Conservation (phyloP, 2,329 filamentous ascomycete species). For the Aspergillus udagawae region DNA sequence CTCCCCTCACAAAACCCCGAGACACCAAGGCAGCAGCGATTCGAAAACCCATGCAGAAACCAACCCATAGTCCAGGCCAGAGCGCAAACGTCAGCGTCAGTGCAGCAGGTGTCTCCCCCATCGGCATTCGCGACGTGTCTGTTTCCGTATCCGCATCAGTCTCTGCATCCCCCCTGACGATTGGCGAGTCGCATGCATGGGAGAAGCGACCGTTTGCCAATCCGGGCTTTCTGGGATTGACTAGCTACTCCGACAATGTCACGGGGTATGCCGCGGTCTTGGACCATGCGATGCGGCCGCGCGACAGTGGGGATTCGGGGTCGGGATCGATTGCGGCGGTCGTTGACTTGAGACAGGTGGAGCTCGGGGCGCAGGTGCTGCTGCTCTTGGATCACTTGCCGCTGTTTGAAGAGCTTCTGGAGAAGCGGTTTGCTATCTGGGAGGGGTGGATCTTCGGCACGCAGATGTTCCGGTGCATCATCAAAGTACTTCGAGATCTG, state of each 20-base stretch:
- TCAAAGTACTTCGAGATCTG: neutral
- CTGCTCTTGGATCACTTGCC: slow-evolving; percentile 6
- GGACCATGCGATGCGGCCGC: neutral
- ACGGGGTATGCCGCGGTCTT: slow-evolving; percentile 5
- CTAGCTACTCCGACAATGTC: slow-evolving; percentile 17
- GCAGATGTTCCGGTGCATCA: neutral
- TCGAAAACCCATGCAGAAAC: neutral
- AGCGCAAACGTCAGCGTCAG: neutral
- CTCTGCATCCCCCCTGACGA: neutral
- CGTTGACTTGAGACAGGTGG: slow-evolving; percentile 4
- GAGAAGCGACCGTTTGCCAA: neutral
- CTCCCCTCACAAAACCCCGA: neutral
- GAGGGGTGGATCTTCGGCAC: slow-evolving; percentile 2
- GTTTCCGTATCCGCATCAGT: neutral
- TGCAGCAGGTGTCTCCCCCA: neutral
- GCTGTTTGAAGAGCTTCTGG: slow-evolving; percentile 13
- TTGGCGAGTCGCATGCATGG: neutral
- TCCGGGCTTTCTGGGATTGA: slow-evolving; percentile 18
- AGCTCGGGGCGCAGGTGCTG: slow-evolving; percentile 12
- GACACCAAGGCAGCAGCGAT: neutral
- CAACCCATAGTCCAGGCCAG: neutral
- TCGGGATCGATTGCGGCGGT: neutral
- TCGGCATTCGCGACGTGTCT: neutral
- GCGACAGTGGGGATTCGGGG: neutral
- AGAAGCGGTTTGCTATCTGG: slow-evolving; percentile 6